phyloP scores from a whole-genome alignment of 257 asterid species.

The Haberlea rhodopensis region DNA sequence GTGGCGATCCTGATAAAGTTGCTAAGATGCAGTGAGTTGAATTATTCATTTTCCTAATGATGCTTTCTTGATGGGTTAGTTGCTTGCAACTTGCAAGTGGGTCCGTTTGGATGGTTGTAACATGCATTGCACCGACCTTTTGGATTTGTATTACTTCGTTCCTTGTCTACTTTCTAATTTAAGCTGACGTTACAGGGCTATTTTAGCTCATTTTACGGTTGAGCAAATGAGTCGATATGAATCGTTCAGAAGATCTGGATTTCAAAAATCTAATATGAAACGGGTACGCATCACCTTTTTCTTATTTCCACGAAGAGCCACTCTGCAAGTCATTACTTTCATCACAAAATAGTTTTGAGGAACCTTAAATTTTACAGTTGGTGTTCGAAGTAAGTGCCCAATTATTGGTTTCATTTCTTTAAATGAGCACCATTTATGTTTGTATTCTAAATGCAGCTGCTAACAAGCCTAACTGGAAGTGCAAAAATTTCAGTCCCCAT shows the following conservation, averaged over 20 bases:
- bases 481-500: slow-evolving; percentile 70
- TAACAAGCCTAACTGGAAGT: slow-evolving; percentile 71
- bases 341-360: too few relatives aligned
- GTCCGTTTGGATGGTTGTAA: too few relatives aligned
- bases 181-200: slow-evolving; percentile 23
- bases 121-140: too few relatives aligned
- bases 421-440: too few relatives aligned
- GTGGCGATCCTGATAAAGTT: slow-evolving; percentile 72
- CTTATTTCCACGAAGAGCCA: too few relatives aligned
- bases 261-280: not conserved
- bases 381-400: too few relatives aligned
- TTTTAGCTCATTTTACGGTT: slow-evolving; percentile 75
- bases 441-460: slow-evolving; percentile 42
- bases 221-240: slow-evolving; percentile 60
- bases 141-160: not conserved
- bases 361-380: too few relatives aligned
- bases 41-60: too few relatives aligned
- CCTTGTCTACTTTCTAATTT: slow-evolving; percentile 11
- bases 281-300: not conserved
- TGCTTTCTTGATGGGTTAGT: too few relatives aligned
- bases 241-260: not conserved
- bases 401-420: not conserved
- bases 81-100: too few relatives aligned
- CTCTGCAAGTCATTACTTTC: not conserved
- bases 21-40: slow-evolving; percentile 89